These are phyloP conservation scores for Candida chauliodis DNA, from an alignment of 805 yeast species.

Conservation along the genomic window DNA sequence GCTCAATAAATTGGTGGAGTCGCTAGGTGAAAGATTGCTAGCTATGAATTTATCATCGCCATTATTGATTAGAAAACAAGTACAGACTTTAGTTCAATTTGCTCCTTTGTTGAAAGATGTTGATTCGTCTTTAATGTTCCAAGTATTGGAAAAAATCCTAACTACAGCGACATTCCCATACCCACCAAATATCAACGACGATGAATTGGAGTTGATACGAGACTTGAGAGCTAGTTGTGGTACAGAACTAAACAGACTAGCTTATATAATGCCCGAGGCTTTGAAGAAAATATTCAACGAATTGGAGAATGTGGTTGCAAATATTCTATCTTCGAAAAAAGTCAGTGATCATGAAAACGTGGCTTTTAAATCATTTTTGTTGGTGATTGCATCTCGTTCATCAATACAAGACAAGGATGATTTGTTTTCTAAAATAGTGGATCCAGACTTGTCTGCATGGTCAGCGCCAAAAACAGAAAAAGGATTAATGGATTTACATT, in stretches of 20 bases:
- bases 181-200: constrained; percentile 65
- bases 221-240: constrained; percentile 92
- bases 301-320: constrained; percentile 75
- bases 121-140: constrained; percentile 63
- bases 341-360: constrained; percentile 89
- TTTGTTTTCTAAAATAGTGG: constrained; percentile 82
- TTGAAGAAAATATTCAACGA: constrained; percentile 77
- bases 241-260: constrained; percentile 89
- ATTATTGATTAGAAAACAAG: constrained; percentile 72
- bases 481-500: constrained; percentile 83
- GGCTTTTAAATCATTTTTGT: constrained; percentile 84
- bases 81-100: constrained; percentile 91
- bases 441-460: constrained; percentile 92
- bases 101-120: constrained; percentile 84
- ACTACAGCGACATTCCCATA: constrained; percentile 80
- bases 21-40: constrained; percentile 68
- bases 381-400: constrained; percentile 88
- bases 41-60: constrained; percentile 79
- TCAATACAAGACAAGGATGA: constrained; percentile 70
- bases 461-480: constrained; percentile 85
- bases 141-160: constrained; percentile 79
- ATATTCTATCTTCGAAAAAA: constrained; percentile 62
- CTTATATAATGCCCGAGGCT: constrained; percentile 91
- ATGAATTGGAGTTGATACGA: constrained; percentile 72
- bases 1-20: constrained; percentile 56